Evolutionary conservation across 129 eudicot genomes (phyloP).

Genomic region (Pulicaria dysenterica): DNA sequence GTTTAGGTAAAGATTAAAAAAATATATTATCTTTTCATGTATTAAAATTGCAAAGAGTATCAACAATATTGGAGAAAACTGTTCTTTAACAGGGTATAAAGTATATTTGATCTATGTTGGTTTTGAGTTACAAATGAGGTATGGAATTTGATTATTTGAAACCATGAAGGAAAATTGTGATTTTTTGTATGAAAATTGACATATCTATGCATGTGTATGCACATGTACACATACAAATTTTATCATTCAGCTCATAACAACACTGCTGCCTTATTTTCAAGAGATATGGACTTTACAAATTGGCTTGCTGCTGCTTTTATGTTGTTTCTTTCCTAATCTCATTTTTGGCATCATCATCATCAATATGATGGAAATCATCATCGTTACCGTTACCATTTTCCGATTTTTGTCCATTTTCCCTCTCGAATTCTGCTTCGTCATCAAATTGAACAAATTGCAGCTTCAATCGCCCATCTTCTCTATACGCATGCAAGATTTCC

Average conservation of each 20-base stretch:
- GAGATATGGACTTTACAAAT: slow-evolving; percentile 19
- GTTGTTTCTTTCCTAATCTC: slow-evolving; percentile 33
- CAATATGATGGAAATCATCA: not conserved
- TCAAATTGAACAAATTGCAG: slow-evolving; percentile 59
- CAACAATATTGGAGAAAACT: too few species aligned
- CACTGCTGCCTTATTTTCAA: slow-evolving; percentile 25
- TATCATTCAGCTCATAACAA: slow-evolving; percentile 14
- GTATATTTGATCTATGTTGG: not conserved
- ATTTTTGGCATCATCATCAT: slow-evolving; percentile 22
- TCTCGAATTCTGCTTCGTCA: slow-evolving; percentile 50
- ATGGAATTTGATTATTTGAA: not conserved
- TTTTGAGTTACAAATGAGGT: not conserved
- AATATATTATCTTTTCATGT: too few species aligned
- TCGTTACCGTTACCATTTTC: slow-evolving; percentile 17
- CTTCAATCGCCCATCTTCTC: slow-evolving; percentile 86
- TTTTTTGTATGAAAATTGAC: slow-evolving; percentile 2
- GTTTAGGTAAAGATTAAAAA: too few species aligned
- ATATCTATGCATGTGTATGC: not conserved
- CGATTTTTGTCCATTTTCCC: slow-evolving; percentile 27
- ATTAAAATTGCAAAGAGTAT: too few species aligned
- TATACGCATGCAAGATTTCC: slow-evolving; percentile 62
- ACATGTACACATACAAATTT: slow-evolving; percentile 8
- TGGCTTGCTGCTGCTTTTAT: slow-evolving; percentile 29
- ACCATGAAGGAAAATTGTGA: not conserved
- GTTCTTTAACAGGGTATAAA: not conserved